phyloP scores from a whole-genome alignment of 2,329 filamentous ascomycete genomes.

The Akanthomyces muscarius region DNA sequence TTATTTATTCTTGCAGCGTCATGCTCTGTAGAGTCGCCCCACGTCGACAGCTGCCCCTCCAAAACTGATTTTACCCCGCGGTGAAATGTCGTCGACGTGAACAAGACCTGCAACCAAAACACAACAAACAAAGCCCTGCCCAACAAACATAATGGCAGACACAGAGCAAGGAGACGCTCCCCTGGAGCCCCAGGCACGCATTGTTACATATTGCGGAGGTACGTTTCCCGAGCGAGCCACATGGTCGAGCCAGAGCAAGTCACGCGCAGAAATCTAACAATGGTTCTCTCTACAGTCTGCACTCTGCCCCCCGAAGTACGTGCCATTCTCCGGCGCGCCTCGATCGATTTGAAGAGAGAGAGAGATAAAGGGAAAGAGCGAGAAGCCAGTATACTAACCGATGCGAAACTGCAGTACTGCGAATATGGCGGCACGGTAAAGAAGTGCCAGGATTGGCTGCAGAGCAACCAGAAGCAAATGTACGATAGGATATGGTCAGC shows the following conservation, averaged over 20 bases:
- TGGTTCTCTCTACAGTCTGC: slow-evolving; percentile 46
- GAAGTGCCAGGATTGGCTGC: slow-evolving; percentile 96
- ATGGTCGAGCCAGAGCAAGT: neutral
- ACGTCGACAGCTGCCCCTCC: slow-evolving; percentile 16
- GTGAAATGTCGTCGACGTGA: neutral
- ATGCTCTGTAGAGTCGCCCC: neutral
- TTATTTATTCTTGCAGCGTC: neutral
- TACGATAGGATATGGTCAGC: slow-evolving; percentile 81
- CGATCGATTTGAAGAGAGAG: slow-evolving; percentile 12
- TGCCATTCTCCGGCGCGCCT: slow-evolving; percentile 7
- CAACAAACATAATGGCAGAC: slow-evolving; percentile 49
- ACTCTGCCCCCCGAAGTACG: slow-evolving; percentile 60
- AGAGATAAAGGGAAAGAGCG: neutral
- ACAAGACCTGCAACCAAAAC: slow-evolving; percentile 7
- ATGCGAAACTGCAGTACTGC: slow-evolving; percentile 71
- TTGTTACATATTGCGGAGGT: slow-evolving; percentile 57
- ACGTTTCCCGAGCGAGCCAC: slow-evolving; percentile 29
- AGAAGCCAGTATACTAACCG: slow-evolving; percentile 20
- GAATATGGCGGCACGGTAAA: slow-evolving; percentile 95
- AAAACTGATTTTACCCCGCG: slow-evolving; percentile 17
- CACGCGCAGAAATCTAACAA: slow-evolving; percentile 9
- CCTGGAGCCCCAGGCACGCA: slow-evolving; percentile 47
- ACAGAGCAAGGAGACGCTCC: slow-evolving; percentile 43
- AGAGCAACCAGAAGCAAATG: slow-evolving; percentile 67
- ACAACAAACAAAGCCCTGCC: neutral